Base-by-base conservation (phyloP, 208 protist genomes). In the Acanthamoeba divionensis region DNA sequence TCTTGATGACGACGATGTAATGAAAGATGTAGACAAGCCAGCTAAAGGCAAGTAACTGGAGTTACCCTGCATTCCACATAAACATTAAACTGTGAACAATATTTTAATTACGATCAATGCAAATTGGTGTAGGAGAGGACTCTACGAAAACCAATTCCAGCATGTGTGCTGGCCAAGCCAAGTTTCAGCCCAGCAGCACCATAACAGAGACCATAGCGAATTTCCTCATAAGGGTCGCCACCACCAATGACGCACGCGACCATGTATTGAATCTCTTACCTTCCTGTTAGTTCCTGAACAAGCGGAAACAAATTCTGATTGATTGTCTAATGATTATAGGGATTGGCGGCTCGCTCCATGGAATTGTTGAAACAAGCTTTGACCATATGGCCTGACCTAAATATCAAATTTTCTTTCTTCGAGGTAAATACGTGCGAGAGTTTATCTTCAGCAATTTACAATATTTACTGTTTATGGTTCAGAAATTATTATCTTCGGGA, bases 401-500 rank as follows among this genome's bases (percentile, higher is more conserved):
- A 75, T 36, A 75, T 75, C 65, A 75, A 75, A 38, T 75, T 75
- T 33, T 44, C 65, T 4, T 75, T 38, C 65, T 75, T 75, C 57
- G 65, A 75, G 65, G 65, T 75, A n/a, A 21, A 36, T 6, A 75
- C 31, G 3, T 75, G 24, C 41, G 3, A 1, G 21, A n/a, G 21
- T 75, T n/a, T 38, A 38, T 38, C 5, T 33, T 21, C 29, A 38
- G n/a, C 31, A n/a, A 75, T 38, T n/a, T 3, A 75, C 1, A 75
- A n/a, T 75, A 33, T n/a, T 44, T n/a, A 26, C 5, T 36, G 21
- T n/a, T 75, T 75, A n/a, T 44, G n/a, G n/a, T 5, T 75, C 65
- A 75, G 65, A 75, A 75, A 75, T 5, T 75, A 36, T 26, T 75
- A n/a, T 24, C 21, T 1, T 26, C 65, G n/a, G 29, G 21, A 75